Evolutionary conservation across 345 rosid species (phyloP).

Genomic region (Orychophragmus violaceus): DNA sequence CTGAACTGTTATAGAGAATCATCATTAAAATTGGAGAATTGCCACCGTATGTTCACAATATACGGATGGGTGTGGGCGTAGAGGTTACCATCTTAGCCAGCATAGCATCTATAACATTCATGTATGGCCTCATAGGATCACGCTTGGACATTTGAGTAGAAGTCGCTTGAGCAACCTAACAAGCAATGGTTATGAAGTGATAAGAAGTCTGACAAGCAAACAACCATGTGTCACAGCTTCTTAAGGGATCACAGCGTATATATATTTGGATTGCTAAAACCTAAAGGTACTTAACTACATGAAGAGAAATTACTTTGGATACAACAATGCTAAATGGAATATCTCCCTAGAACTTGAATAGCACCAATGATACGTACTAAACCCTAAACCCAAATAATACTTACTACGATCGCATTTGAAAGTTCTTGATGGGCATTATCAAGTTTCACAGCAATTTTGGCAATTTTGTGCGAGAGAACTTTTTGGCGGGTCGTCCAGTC

Average conservation of each 20-base stretch:
- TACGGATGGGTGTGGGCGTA: background rate
- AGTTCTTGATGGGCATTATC: slow-evolving; percentile 97
- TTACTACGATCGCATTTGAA: slow-evolving; percentile 96
- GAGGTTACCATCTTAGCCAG: slow-evolving; percentile 67
- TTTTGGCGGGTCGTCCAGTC: slow-evolving; percentile 93
- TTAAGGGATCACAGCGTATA: background rate
- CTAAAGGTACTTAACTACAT: background rate
- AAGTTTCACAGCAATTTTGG: slow-evolving; percentile 96
- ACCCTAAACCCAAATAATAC: no score
- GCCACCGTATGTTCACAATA: background rate
- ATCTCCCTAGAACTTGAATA: slow-evolving; percentile 5
- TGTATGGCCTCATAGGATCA: slow-evolving; percentile 93
- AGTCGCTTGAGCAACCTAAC: slow-evolving; percentile 97
- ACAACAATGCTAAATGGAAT: background rate
- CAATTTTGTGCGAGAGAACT: slow-evolving; percentile 93
- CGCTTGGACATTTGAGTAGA: slow-evolving; percentile 99
- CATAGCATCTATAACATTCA: slow-evolving; percentile 93
- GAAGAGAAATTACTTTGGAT: background rate
- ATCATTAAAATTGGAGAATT: slow-evolving; percentile 9
- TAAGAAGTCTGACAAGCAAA: background rate
- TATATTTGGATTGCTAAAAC: background rate
- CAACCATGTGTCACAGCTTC: background rate
- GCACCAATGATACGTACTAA: no score
- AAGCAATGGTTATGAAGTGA: slow-evolving; percentile 11
- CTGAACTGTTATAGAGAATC: slow-evolving; percentile 50